A percentile compares a stretch with the other conserved stretches of the same genome.
Conservation (phyloP, 2,329 filamentous ascomycete genomes). For the Clarireedia paspali region DNA sequence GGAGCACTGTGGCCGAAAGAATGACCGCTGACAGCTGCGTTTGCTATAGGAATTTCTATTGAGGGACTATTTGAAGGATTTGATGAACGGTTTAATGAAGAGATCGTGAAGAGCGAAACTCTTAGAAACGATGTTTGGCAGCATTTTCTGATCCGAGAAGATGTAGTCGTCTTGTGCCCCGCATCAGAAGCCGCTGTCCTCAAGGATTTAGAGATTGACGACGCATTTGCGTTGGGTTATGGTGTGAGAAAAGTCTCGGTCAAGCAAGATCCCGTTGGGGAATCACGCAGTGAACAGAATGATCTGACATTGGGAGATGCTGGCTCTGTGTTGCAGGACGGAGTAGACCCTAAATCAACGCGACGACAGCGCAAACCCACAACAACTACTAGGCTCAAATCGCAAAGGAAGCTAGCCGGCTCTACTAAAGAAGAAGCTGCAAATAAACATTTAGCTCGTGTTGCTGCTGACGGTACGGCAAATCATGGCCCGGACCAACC, state of each 20-base stretch:
- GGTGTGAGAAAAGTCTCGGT: constrained; percentile 11
- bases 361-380: too few species aligned
- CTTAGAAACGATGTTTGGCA: constrained; percentile 12
- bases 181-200: constrained; percentile 1
- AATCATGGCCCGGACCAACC: too few species aligned
- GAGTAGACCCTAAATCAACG: too few species aligned
- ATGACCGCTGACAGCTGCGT: not conserved
- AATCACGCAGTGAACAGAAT: not conserved
- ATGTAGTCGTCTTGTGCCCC: constrained; percentile 2
- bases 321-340: too few species aligned
- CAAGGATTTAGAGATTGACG: constrained; percentile 1
- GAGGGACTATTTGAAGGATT: constrained; percentile 9
- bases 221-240: constrained; percentile 3
- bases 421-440: too few species aligned
- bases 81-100: not conserved
- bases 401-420: too few species aligned
- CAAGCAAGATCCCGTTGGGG: not conserved
- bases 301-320: not conserved
- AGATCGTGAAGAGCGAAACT: not conserved
- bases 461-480: too few species aligned
- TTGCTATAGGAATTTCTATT: constrained; percentile 11
- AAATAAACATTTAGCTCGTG: too few species aligned
- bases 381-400: too few species aligned
- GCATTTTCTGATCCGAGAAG: constrained; percentile 2
- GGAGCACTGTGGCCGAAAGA: not conserved